Evolutionary conservation across 1,284 basidiomycete species (phyloP).

Genomic region (Apiotrichum porosum): DNA sequence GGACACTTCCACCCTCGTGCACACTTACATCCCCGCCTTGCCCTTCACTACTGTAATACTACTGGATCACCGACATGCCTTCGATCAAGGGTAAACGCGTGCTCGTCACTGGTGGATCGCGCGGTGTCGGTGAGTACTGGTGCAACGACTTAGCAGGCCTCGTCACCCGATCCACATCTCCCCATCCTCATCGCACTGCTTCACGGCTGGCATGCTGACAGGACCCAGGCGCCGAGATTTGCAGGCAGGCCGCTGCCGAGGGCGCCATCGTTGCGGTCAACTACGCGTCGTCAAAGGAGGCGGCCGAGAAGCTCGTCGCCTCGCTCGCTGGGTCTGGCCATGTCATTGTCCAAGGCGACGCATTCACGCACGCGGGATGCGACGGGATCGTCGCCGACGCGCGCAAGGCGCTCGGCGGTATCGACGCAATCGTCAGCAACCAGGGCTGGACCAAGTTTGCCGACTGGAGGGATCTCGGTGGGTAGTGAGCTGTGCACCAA

Average conservation of each 20-base stretch:
- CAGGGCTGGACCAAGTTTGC: conserved; percentile 23
- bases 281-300: conserved; percentile 15
- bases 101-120: conserved; percentile 23
- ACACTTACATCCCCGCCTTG: no score
- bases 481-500: no score
- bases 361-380: conserved; percentile 18
- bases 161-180: not conserved
- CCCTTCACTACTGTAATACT: no score
- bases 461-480: conserved; percentile 17
- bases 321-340: conserved; percentile 13
- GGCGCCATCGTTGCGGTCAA: conserved; percentile 21
- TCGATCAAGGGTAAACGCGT: conserved; percentile 16
- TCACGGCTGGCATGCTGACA: no score
- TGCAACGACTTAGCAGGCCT: no score
- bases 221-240: conserved; percentile 14
- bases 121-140: conserved; percentile 16
- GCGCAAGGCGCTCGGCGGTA: conserved; percentile 13
- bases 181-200: not conserved
- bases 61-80: no score
- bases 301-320: conserved; percentile 15
- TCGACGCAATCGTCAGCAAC: conserved; percentile 21
- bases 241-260: conserved; percentile 10
- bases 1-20: no score
- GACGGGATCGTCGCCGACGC: conserved; percentile 10
- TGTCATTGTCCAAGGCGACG: conserved; percentile 15